phyloP scores from a whole-genome alignment of 75 land plant species.

The Pinus albicaulis region DNA sequence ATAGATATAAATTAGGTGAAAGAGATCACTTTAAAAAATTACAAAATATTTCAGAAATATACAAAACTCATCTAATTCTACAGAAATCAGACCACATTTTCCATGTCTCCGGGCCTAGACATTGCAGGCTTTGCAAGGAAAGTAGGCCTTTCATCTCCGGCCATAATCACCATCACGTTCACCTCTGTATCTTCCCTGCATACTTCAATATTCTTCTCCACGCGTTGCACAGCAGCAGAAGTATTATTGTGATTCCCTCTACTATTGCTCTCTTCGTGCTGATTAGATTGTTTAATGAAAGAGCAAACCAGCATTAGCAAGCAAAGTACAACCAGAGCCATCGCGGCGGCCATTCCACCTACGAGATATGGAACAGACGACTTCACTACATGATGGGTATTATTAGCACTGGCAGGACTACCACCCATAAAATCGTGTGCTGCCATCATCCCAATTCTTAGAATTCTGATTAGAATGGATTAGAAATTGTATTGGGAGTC shows the following conservation, averaged over 20 bases:
- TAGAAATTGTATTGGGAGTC: too few relatives aligned
- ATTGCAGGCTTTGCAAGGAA: neutral
- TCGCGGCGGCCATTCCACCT: constrained; percentile 11
- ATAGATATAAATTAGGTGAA: too few relatives aligned
- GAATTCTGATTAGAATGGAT: too few relatives aligned
- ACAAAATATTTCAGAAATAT: too few relatives aligned
- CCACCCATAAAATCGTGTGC: too few relatives aligned
- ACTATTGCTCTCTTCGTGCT: neutral
- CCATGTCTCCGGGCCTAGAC: too few relatives aligned
- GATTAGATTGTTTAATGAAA: neutral
- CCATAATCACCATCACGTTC: constrained; percentile 16
- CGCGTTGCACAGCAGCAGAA: too few relatives aligned
- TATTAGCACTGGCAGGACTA: too few relatives aligned
- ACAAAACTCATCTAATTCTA: too few relatives aligned
- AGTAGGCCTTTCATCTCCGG: constrained; percentile 14
- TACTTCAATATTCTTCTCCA: neutral
- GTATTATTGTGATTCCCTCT: neutral
- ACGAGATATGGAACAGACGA: constrained; percentile 3
- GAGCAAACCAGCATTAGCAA: constrained; percentile 12
- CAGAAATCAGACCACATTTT: too few relatives aligned
- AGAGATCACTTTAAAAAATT: too few relatives aligned
- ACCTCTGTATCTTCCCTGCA: neutral
- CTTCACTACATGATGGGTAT: neutral
- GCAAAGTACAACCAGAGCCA: constrained; percentile 7
- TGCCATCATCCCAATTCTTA: too few relatives aligned